A percentile compares a stretch with the other conserved stretches of the same genome.
phyloP scores from a whole-genome alignment of 345 rosid genomes.

The Turnera subulata region DNA sequence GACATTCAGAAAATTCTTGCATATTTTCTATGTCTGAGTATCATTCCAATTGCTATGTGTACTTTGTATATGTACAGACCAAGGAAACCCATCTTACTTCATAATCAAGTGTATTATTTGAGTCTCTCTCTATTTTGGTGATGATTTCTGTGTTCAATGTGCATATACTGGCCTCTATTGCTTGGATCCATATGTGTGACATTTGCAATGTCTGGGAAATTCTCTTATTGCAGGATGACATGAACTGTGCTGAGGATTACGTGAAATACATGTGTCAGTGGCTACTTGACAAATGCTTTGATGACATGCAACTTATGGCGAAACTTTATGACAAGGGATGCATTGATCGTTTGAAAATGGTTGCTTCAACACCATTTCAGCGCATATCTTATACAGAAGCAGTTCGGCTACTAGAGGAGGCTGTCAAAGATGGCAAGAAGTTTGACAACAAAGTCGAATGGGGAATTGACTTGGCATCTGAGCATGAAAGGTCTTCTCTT shows the following conservation, averaged over 20 bases:
- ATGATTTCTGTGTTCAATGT: too few species aligned
- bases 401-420: conserved; percentile 53
- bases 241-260: conserved; percentile 97
- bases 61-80: too few species aligned
- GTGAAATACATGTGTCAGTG: conserved; percentile 80
- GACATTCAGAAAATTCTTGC: too few species aligned
- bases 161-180: too few species aligned
- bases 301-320: conserved; percentile 90
- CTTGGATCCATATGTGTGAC: too few species aligned
- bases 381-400: conserved; percentile 87
- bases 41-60: too few species aligned
- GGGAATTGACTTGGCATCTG: conserved; percentile 95
- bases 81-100: too few species aligned
- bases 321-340: conserved; percentile 67
- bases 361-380: conserved; percentile 76
- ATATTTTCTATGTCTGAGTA: too few species aligned
- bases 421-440: conserved; percentile 63
- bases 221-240: conserved; percentile 64
- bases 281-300: conserved; percentile 76
- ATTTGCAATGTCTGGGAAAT: too few species aligned
- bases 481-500: conserved; percentile 75
- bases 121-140: too few species aligned
- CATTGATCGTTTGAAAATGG: conserved; percentile 65
- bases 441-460: conserved; percentile 82
- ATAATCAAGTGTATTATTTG: too few species aligned